Conservation (phyloP, 176 grass and related monocot genomes). For the Raddia guianensis region DNA sequence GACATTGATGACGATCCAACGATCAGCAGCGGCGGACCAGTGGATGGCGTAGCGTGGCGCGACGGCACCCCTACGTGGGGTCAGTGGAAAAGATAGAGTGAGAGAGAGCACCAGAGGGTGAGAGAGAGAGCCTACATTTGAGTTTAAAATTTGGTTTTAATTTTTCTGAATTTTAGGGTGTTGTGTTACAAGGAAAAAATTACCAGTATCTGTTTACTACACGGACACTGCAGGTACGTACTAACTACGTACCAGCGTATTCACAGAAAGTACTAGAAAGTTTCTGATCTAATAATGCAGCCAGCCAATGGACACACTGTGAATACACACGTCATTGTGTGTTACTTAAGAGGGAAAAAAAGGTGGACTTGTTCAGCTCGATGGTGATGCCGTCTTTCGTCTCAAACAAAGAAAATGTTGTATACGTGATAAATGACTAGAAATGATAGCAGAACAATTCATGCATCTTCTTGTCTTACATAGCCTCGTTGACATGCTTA, state of each 20-base stretch:
- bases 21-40: too few species aligned
- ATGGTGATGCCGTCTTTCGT: neutral
- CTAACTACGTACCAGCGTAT: neutral
- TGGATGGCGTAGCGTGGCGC: too few species aligned
- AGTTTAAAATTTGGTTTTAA: too few species aligned
- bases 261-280: conserved; percentile 15
- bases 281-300: conserved; percentile 4
- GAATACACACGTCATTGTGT: conserved; percentile 28
- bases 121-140: too few species aligned
- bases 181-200: too few species aligned
- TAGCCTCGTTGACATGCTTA: neutral
- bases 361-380: neutral
- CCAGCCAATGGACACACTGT: conserved; percentile 5
- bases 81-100: too few species aligned
- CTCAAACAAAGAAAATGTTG: neutral
- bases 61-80: too few species aligned
- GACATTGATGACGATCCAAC: too few species aligned
- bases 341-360: neutral
- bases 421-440: conserved; percentile 29
- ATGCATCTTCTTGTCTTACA: neutral
- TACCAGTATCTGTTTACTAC: too few species aligned
- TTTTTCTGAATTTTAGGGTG: too few species aligned
- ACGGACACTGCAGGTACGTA: too few species aligned
- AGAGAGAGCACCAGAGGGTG: too few species aligned
- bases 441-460: neutral